A percentile compares a stretch with the other conserved stretches of the same genome.
phyloP scores from a whole-genome alignment of 1,139 yeast species.

The Yamadazyma dendronema region DNA sequence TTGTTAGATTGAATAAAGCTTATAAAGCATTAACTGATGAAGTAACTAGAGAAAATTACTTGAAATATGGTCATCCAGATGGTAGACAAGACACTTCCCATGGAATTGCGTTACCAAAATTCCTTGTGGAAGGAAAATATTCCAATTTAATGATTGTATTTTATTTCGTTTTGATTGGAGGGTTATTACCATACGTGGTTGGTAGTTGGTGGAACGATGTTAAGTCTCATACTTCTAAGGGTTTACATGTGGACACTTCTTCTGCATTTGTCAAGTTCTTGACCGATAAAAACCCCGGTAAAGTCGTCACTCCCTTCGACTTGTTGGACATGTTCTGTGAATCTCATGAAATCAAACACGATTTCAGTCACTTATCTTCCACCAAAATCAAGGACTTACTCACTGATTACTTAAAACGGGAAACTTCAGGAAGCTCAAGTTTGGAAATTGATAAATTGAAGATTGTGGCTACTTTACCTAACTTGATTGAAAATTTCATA shows the following conservation, averaged over 20 bases:
- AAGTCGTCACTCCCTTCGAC: constrained; percentile 58
- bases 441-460: constrained; percentile 48
- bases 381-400: constrained; percentile 52
- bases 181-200: constrained; percentile 75
- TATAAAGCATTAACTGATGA: constrained; percentile 95
- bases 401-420: constrained; percentile 56
- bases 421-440: constrained; percentile 21
- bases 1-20: constrained; percentile 84
- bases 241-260: constrained; percentile 82
- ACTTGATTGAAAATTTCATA: constrained; percentile 67
- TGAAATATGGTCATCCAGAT: constrained; percentile 94
- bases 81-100: constrained; percentile 95
- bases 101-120: constrained; percentile 94
- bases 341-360: constrained; percentile 56
- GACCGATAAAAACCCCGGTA: constrained; percentile 76
- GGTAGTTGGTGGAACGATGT: constrained; percentile 89
- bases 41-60: constrained; percentile 73
- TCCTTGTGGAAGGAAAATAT: constrained; percentile 81
- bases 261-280: constrained; percentile 61
- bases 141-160: constrained; percentile 62
- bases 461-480: constrained; percentile 63
- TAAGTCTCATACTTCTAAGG: constrained; percentile 77
- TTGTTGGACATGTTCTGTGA: constrained; percentile 62
- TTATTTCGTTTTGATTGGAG: constrained; percentile 73
- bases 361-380: constrained; percentile 38